Evolutionary conservation across 169 alveolate species (phyloP).

Genomic region (Eimeria falciformis): DNA sequence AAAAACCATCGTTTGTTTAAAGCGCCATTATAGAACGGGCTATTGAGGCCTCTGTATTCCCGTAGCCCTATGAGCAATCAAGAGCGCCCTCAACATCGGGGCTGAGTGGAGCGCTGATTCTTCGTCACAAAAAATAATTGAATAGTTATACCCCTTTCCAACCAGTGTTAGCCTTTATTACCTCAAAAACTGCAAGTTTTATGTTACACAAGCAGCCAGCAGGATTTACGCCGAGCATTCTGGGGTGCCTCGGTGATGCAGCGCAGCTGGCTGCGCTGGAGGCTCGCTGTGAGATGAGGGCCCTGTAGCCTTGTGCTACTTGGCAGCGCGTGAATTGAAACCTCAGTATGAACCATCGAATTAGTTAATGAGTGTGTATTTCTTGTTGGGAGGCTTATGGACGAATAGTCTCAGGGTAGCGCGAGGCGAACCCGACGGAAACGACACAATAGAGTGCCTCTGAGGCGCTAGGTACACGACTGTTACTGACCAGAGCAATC

Average conservation of each 20-base stretch:
- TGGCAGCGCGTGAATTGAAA: neutral
- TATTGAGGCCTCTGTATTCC: too few relatives aligned
- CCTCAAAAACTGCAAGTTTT: constrained; percentile 9
- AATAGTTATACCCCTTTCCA: too few relatives aligned
- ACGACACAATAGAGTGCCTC: constrained; percentile 10
- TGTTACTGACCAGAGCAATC: neutral
- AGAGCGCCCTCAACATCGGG: too few relatives aligned
- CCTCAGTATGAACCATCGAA: neutral
- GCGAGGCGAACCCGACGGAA: constrained; percentile 19
- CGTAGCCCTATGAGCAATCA: too few relatives aligned
- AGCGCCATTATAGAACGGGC: too few relatives aligned
- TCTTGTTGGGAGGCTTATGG: neutral
- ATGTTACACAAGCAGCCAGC: too few relatives aligned
- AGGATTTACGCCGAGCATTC: neutral
- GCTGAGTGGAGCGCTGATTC: too few relatives aligned
- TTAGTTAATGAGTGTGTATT: constrained; percentile 42
- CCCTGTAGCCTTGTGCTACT: constrained; percentile 56
- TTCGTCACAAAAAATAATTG: too few relatives aligned
- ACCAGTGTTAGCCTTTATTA: too few relatives aligned
- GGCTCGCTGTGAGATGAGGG: constrained; percentile 67
- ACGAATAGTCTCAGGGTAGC: neutral
- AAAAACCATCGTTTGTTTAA: too few relatives aligned
- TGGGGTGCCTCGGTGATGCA: neutral
- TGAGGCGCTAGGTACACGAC: constrained; percentile 32
- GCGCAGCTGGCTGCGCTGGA: constrained; percentile 56